Evolutionary conservation across 2,329 filamentous ascomycete species (phyloP).

Genomic region (Pseudogymnoascus sp.): DNA sequence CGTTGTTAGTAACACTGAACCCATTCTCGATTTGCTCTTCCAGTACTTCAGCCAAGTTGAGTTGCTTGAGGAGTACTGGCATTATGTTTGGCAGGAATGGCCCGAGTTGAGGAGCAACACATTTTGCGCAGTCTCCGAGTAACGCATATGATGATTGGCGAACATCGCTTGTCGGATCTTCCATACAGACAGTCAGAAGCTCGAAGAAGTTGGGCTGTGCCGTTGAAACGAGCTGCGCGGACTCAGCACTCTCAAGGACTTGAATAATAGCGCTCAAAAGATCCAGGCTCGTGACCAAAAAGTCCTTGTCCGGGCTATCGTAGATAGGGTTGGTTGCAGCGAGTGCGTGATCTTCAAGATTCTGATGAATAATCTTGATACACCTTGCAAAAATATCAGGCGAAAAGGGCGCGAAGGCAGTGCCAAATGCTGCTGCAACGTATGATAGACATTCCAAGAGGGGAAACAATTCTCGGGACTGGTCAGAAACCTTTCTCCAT

Average conservation of each 20-base stretch:
- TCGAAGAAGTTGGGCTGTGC: slow-evolving; percentile 84
- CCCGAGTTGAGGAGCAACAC: slow-evolving; percentile 76
- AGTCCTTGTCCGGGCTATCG: slow-evolving; percentile 90
- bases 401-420: slow-evolving; percentile 77
- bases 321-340: slow-evolving; percentile 59
- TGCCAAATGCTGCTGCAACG: slow-evolving; percentile 77
- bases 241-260: slow-evolving; percentile 67
- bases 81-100: slow-evolving; percentile 66
- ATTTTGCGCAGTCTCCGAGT: slow-evolving; percentile 89
- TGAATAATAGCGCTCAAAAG: slow-evolving; percentile 90
- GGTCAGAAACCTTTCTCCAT: slow-evolving; percentile 79
- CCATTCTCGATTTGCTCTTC: slow-evolving; percentile 77
- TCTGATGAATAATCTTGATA: slow-evolving; percentile 83
- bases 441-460: slow-evolving; percentile 95
- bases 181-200: slow-evolving; percentile 84
- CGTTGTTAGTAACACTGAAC: slow-evolving; percentile 95
- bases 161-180: slow-evolving; percentile 84
- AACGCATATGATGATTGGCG: slow-evolving; percentile 93
- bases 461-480: slow-evolving; percentile 89
- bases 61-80: slow-evolving; percentile 75
- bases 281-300: slow-evolving; percentile 89
- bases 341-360: slow-evolving; percentile 72
- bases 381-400: slow-evolving; percentile 81
- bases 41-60: slow-evolving; percentile 69
- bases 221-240: slow-evolving; percentile 65